These are phyloP conservation scores for Apocynum venetum DNA, from an alignment of 257 asterid species.

Conservation along the genomic window DNA sequence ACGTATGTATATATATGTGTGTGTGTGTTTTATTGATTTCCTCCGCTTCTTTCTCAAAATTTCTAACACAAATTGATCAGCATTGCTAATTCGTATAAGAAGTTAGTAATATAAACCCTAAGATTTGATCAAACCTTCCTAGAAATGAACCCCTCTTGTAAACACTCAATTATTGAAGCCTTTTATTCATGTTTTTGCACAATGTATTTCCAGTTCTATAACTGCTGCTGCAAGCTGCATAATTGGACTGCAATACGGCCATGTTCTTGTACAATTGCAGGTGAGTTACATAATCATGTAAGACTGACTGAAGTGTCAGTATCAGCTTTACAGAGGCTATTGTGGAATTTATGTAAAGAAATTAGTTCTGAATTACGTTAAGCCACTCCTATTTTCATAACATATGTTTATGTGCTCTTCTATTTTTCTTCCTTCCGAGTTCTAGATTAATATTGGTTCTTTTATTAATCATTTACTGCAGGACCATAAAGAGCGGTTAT, in stretches of 20 bases:
- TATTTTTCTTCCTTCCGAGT: background rate
- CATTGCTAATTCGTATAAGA: background rate
- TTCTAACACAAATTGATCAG: background rate
- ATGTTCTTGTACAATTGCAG: conserved; percentile 60
- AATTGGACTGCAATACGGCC: conserved; percentile 86
- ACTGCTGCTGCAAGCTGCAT: conserved; percentile 74
- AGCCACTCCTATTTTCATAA: background rate
- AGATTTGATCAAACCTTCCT: background rate
- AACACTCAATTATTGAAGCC: background rate
- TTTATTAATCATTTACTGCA: conserved; percentile 28
- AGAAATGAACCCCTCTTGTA: background rate
- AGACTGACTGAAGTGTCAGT: background rate
- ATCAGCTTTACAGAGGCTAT: background rate
- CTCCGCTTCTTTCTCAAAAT: background rate
- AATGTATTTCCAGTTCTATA: conserved; percentile 51
- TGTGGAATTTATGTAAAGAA: background rate
- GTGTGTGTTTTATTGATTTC: background rate
- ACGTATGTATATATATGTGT: background rate
- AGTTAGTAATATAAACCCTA: background rate
- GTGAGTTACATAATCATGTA: conserved; percentile 24
- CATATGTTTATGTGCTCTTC: conserved; percentile 3
- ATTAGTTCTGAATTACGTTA: background rate
- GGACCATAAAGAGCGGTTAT: conserved; percentile 69
- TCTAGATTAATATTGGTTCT: conserved; percentile 15
- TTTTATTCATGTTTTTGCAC: background rate